Percentiles rank a stretch among this genome's conserved stretches.
phyloP scores from a whole-genome alignment of 768 basidiomycete species.

The Panaeolus cyanescens region DNA sequence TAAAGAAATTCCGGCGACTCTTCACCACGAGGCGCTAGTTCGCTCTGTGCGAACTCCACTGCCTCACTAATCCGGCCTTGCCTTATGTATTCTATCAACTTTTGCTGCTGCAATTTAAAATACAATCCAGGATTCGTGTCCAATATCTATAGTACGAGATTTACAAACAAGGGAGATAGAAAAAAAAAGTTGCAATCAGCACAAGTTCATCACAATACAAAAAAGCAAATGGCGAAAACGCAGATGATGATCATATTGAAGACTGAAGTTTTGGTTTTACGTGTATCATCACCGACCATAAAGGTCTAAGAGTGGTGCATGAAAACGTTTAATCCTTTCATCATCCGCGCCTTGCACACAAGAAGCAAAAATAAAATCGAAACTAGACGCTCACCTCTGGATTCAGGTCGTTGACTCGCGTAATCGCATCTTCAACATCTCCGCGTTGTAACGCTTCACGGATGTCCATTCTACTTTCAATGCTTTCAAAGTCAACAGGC shows the following conservation, averaged over 20 bases:
- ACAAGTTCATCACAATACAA: conserved; percentile 8
- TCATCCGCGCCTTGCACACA: conserved; percentile 12
- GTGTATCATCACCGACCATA: conserved; percentile 82
- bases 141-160: conserved; percentile 67
- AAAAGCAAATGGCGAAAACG: conserved; percentile 9
- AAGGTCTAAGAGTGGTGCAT: conserved; percentile 95
- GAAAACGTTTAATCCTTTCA: conserved; percentile 85
- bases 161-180: conserved; percentile 2
- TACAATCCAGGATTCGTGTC: conserved; percentile 93
- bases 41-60: conserved; percentile 87
- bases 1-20: conserved; percentile 91
- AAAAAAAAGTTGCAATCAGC: conserved; percentile 19
- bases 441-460: conserved; percentile 93
- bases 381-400: conserved; percentile 76
- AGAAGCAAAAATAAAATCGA: not conserved
- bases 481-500: conserved; percentile 87
- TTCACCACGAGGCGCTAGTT: conserved; percentile 93
- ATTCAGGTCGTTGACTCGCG: conserved; percentile 93
- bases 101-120: conserved; percentile 95
- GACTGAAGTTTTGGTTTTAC: conserved; percentile 87
- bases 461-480: conserved; percentile 93
- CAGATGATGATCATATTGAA: conserved; percentile 79
- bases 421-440: conserved; percentile 93
- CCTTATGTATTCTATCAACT: conserved; percentile 92
- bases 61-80: conserved; percentile 78